Percentiles rank a stretch among this genome's conserved stretches.
These are phyloP conservation scores for Fragilaria crotonensis DNA, from an alignment of 108 stramenopile genomes.

Conservation along the genomic window DNA sequence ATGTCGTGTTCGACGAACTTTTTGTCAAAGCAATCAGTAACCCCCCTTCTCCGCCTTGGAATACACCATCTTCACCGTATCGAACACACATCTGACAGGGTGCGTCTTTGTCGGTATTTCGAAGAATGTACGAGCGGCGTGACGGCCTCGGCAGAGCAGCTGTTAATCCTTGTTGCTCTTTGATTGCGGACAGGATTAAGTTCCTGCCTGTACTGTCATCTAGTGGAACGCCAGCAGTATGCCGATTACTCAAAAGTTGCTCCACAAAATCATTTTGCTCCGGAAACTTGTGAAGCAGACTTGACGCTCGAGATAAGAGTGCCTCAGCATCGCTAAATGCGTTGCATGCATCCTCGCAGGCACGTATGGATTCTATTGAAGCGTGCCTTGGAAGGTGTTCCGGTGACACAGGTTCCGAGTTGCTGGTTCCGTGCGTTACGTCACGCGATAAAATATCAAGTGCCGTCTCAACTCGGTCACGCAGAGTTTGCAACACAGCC, in stretches of 20 bases:
- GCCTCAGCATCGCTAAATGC: conserved; percentile 61
- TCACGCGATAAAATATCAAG: conserved; percentile 57
- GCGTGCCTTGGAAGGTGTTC: conserved; percentile 1
- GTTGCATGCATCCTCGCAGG: conserved; percentile 76
- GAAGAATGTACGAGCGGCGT: conserved; percentile 70
- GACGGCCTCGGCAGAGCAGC: conserved; percentile 32
- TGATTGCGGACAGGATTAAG: conserved; percentile 36
- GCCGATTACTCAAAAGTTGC: conserved; percentile 40
- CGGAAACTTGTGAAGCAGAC: conserved; percentile 61
- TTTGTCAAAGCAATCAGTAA: conserved; percentile 33
- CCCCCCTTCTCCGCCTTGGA: conserved; percentile 27
- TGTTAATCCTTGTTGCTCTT: conserved; percentile 23
- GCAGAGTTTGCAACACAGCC: conserved; percentile 30
- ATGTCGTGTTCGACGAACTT: neutral
- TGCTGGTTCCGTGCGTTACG: conserved; percentile 18
- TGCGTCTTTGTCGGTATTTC: conserved; percentile 46
- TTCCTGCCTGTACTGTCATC: conserved; percentile 32
- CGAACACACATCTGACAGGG: conserved; percentile 76
- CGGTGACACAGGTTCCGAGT: neutral
- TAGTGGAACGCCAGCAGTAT: conserved; percentile 36
- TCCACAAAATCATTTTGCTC: conserved; percentile 54
- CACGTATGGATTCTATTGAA: conserved; percentile 34
- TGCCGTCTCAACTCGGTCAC: conserved; percentile 41
- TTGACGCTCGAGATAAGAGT: conserved; percentile 52
- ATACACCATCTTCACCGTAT: conserved; percentile 31